Percentiles rank a stretch among this genome's conserved stretches.
phyloP scores from a whole-genome alignment of 805 yeast species.

The Candida fluviatilis region DNA sequence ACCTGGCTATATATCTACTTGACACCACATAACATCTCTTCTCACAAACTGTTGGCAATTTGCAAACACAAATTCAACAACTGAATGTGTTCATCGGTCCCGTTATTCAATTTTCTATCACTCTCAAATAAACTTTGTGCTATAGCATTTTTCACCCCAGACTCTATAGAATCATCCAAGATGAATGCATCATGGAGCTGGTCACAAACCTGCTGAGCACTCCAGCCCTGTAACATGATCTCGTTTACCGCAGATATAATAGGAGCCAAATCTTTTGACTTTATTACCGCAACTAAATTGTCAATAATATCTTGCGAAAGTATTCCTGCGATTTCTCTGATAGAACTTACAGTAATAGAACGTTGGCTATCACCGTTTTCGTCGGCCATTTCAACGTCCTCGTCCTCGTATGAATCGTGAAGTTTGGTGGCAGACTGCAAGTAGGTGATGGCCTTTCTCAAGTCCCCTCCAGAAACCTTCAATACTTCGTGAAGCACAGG shows the following conservation, averaged over 20 bases:
- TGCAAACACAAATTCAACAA: constrained; percentile 55
- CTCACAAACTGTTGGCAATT: constrained; percentile 19
- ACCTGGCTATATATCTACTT: too few relatives aligned
- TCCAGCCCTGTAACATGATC: constrained; percentile 68
- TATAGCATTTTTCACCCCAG: constrained; percentile 59
- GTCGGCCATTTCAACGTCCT: constrained; percentile 26
- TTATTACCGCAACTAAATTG: constrained; percentile 33
- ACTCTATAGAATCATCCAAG: constrained; percentile 45
- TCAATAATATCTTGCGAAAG: constrained; percentile 50
- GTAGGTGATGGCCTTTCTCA: constrained; percentile 87
- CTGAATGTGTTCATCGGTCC: constrained; percentile 86
- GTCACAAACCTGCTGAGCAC: constrained; percentile 64
- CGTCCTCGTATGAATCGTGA: constrained; percentile 27
- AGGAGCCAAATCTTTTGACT: constrained; percentile 19
- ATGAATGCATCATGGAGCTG: constrained; percentile 71
- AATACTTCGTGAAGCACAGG: constrained; percentile 62
- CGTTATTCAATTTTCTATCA: constrained; percentile 72
- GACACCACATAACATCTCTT: too few relatives aligned
- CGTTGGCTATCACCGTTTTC: constrained; percentile 21
- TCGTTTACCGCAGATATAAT: constrained; percentile 45
- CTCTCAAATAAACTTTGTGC: constrained; percentile 66
- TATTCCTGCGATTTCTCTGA: constrained; percentile 75
- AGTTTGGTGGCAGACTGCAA: constrained; percentile 79
- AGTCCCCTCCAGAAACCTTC: constrained; percentile 79
- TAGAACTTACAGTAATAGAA: constrained; percentile 41